Evolutionary conservation across 1,284 basidiomycete genomes (phyloP).

Genomic region (Vanrija sp.): DNA sequence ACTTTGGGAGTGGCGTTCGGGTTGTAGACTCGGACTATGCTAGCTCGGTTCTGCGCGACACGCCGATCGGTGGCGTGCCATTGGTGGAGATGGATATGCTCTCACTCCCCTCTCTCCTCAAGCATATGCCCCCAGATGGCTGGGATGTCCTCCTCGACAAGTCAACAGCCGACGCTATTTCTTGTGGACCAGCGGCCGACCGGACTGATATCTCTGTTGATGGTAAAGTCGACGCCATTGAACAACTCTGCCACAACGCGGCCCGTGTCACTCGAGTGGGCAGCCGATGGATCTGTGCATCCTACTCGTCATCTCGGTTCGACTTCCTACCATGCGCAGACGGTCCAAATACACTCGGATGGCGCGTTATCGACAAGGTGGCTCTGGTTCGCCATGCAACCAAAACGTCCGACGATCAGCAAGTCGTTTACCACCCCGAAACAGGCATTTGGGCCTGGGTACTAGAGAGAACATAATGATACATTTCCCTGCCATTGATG

Average conservation of each 20-base stretch:
- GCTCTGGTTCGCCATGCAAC: background rate
- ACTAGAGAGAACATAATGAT: background rate
- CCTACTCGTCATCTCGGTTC: conserved; percentile 36
- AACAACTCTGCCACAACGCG: conserved; percentile 27
- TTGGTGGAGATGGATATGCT: conserved; percentile 10
- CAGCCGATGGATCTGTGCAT: conserved; percentile 34
- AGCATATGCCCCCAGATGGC: conserved; percentile 2
- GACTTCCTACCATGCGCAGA: conserved; percentile 13
- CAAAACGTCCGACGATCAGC: background rate
- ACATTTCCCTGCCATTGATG: background rate
- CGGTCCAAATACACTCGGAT: background rate
- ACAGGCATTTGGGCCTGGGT: conserved; percentile 16
- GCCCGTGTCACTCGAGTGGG: conserved; percentile 15
- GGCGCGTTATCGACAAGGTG: conserved; percentile 1
- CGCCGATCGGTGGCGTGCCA: background rate
- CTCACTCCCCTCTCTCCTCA: background rate
- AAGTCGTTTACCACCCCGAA: conserved; percentile 10
- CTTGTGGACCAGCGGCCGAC: conserved; percentile 24
- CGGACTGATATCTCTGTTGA: too few species aligned
- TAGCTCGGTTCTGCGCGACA: background rate
- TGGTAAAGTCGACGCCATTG: conserved; percentile 17
- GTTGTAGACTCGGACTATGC: conserved; percentile 40
- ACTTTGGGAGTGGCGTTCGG: conserved; percentile 6
- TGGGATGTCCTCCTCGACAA: conserved; percentile 43
- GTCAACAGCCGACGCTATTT: conserved; percentile 45